These are phyloP conservation scores for Fusarium continuum DNA, from an alignment of 2,329 filamentous ascomycete genomes.

Conservation along the genomic window DNA sequence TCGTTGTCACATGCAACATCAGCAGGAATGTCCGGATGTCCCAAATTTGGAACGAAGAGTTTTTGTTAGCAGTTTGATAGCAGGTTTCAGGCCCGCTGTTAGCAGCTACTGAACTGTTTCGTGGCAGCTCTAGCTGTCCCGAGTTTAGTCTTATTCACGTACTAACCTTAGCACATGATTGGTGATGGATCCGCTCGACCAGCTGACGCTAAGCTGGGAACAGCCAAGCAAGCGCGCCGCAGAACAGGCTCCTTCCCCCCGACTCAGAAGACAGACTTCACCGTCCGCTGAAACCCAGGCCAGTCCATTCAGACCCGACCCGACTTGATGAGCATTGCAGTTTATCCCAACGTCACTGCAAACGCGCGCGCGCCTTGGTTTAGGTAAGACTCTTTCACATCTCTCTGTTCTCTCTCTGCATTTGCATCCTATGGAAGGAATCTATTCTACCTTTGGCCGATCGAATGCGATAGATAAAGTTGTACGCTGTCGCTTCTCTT, in stretches of 20 bases:
- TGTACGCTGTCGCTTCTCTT: constrained; percentile 33
- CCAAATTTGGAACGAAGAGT: neutral
- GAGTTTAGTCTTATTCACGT: constrained; percentile 2
- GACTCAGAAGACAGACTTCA: constrained; percentile 43
- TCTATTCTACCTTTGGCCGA: constrained; percentile 10
- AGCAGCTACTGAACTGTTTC: neutral
- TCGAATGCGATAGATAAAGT: constrained; percentile 32
- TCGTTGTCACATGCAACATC: constrained; percentile 25
- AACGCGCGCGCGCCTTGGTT: constrained; percentile 41
- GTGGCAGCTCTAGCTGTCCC: neutral
- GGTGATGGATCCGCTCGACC: constrained; percentile 26
- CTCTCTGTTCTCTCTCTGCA: constrained; percentile 28
- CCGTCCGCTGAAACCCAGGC: constrained; percentile 46
- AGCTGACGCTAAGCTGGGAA: constrained; percentile 44
- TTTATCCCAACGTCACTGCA: constrained; percentile 39
- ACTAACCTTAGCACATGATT: constrained; percentile 34
- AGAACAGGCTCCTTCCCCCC: constrained; percentile 36
- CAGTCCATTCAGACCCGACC: constrained; percentile 35
- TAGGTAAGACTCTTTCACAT: constrained; percentile 48
- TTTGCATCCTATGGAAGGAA: constrained; percentile 10
- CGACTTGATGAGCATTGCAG: constrained; percentile 44
- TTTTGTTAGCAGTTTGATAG: constrained; percentile 2
- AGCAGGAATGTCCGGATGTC: neutral
- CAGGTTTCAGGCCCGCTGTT: neutral
- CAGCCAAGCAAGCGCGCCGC: constrained; percentile 38